phyloP scores from a whole-genome alignment of 2,329 filamentous ascomycete genomes.

The Venturia pyrina region DNA sequence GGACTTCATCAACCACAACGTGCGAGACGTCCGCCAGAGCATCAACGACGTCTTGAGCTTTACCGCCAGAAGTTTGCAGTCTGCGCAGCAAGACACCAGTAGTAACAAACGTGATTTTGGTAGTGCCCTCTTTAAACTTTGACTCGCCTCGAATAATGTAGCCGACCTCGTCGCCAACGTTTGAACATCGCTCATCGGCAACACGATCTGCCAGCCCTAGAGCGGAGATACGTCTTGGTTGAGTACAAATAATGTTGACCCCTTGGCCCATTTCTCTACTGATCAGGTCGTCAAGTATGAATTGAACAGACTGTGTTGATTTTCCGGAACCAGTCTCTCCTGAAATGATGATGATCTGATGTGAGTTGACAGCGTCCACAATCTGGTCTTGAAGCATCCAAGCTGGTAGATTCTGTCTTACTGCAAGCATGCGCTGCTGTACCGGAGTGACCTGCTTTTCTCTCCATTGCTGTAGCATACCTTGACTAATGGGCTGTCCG shows the following conservation, averaged over 20 bases:
- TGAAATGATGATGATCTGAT: conserved; percentile 92
- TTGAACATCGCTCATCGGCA: conserved; percentile 76
- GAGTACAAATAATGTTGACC: conserved; percentile 89
- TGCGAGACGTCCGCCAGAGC: conserved; percentile 87
- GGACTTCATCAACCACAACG: conserved; percentile 91
- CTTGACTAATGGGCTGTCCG: conserved; percentile 47
- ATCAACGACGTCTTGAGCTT: conserved; percentile 59
- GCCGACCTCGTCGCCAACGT: conserved; percentile 78
- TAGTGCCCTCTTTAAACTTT: conserved; percentile 57
- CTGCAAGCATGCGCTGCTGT: conserved; percentile 64
- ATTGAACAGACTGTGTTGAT: conserved; percentile 93
- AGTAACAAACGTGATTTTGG: conserved; percentile 90
- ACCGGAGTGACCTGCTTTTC: conserved; percentile 53
- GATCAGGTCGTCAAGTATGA: conserved; percentile 86
- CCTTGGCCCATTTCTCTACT: conserved; percentile 60
- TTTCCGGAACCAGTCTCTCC: conserved; percentile 97
- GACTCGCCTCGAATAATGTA: conserved; percentile 89
- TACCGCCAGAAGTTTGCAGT: conserved; percentile 80
- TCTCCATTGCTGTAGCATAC: conserved; percentile 55
- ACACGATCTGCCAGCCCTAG: conserved; percentile 90
- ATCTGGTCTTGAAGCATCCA: conserved; percentile 76
- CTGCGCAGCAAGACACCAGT: conserved; percentile 85
- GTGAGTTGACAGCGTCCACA: conserved; percentile 60
- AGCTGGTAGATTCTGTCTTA: conserved; percentile 68
- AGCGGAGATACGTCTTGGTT: conserved; percentile 88